Conservation (phyloP, 805 yeast genomes). For the Candida pseudoglaebosa region DNA sequence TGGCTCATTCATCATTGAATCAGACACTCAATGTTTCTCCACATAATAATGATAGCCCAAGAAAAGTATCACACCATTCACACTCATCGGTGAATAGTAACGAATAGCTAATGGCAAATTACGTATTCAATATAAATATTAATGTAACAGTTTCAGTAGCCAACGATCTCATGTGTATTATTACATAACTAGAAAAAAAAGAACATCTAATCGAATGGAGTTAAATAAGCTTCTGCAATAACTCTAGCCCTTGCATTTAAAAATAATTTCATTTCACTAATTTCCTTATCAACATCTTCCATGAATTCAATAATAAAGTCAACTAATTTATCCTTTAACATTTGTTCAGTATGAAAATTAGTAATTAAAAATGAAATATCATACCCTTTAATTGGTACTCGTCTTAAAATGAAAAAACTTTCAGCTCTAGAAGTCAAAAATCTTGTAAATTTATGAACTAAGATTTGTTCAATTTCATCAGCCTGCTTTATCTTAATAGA, state of each 20-base stretch:
- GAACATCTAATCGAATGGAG: conserved; percentile 68
- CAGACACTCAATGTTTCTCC: conserved; percentile 1
- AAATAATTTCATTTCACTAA: conserved; percentile 96
- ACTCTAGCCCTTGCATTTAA: conserved; percentile 97
- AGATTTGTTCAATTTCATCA: conserved; percentile 91
- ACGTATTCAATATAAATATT: background rate
- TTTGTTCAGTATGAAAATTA: conserved; percentile 89
- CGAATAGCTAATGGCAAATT: background rate
- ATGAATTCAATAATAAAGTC: conserved; percentile 97
- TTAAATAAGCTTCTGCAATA: conserved; percentile 92
- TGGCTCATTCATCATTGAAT: conserved; percentile 15
- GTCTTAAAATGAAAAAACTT: conserved; percentile 83
- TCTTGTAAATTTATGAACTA: conserved; percentile 91
- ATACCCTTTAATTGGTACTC: conserved; percentile 86
- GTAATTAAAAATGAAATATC: conserved; percentile 92
- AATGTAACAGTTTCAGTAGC: background rate
- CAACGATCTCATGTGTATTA: too few relatives aligned
- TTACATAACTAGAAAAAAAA: too few relatives aligned
- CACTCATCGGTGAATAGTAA: background rate
- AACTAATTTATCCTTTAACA: conserved; percentile 92
- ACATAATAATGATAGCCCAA: background rate
- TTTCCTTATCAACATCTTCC: conserved; percentile 99
- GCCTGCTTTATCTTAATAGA: conserved; percentile 94
- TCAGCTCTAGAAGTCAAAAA: conserved; percentile 96
- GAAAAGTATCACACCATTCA: conserved; percentile 1